Evolutionary conservation across 768 basidiomycete species (phyloP), one percentile per base, ranked within the genome.

Genomic region (Boletus sp.): DNA sequence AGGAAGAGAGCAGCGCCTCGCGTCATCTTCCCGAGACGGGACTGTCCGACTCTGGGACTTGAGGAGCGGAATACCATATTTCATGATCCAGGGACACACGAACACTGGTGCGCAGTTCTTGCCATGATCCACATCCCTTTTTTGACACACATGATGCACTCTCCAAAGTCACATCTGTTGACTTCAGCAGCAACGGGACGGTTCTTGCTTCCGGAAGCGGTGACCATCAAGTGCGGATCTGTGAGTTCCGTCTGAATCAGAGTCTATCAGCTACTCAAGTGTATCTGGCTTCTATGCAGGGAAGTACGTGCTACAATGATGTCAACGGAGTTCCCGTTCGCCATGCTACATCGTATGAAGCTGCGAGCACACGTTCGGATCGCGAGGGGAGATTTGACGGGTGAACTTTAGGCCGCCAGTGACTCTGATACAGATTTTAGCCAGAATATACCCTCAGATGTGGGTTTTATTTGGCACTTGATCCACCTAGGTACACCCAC

Each of bases 21-120:
- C 67, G 5, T 78, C 77, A 20, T 71, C 73, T 17, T 78, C 77
- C 30, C 52, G 70, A 57, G 77, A 77, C 50, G 61, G 70, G 8
- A 74, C 67, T 24, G 63, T 76, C 24, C 58, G 71, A 28, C 56
- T 77, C 20, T 77, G 76, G 76, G 70, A 76, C 61, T 47, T 70
- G 50, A 66, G 56, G 33, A 70, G 36, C 20, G 76, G 73, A 5
- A 55, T 55, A 29, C 62, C 67, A 17, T 71, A 73, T 49, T 73
- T 74, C 44, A 70, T 73, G 69, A 70, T 73, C 30, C 71, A 72
- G 48, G 71, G 71, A 8, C 71, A 73, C 47, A 73, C 69, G 10
- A 61, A 73, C 47, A 73, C 71, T 32, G 71, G 71, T 73, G 42
- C 53, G 71, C 50, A 54, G 15, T 67, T 72, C 66, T 49, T 9